A percentile compares a stretch with the other conserved stretches of the same genome.
Evolutionary conservation across 169 alveolate genomes (phyloP).

Genomic region (Cryptosporidium ubiquitum): DNA sequence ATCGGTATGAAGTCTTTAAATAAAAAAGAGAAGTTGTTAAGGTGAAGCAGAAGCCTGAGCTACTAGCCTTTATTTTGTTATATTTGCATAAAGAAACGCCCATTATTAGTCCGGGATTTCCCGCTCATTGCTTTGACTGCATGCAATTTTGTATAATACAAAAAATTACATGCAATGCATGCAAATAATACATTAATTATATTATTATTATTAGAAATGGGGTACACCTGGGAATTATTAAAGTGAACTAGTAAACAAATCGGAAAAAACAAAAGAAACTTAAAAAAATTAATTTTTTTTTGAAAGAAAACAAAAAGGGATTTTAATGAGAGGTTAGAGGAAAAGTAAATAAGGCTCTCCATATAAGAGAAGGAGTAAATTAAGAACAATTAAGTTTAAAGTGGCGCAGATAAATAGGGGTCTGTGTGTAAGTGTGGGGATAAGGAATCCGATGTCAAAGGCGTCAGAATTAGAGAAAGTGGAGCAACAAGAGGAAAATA

Average conservation of each 20-base stretch:
- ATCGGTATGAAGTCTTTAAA: no score
- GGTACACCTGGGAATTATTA: background rate
- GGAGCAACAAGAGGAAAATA: constrained; percentile 35
- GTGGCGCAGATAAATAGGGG: background rate
- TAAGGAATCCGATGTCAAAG: constrained; percentile 33
- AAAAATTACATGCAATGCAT: constrained; percentile 1
- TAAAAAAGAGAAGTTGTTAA: no score
- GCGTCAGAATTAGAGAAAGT: constrained; percentile 18
- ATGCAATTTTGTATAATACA: background rate
- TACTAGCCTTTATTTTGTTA: background rate
- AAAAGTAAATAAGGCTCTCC: background rate
- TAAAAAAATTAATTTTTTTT: background rate
- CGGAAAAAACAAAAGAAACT: background rate
- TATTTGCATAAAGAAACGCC: background rate
- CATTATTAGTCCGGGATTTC: background rate
- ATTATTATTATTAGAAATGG: background rate
- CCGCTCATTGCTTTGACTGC: constrained; percentile 1
- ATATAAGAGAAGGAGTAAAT: constrained; percentile 1
- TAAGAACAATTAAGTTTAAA: background rate
- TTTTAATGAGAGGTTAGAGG: constrained; percentile 1
- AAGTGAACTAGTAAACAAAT: background rate
- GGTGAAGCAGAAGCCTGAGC: background rate
- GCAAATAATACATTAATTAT: background rate
- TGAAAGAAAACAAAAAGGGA: background rate
- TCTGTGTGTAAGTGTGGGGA: constrained; percentile 21